Evolutionary conservation across 495 filamentous ascomycete species (phyloP), one percentile per base, ranked within the genome.

Genomic region (Xylaria flabelliformis): DNA sequence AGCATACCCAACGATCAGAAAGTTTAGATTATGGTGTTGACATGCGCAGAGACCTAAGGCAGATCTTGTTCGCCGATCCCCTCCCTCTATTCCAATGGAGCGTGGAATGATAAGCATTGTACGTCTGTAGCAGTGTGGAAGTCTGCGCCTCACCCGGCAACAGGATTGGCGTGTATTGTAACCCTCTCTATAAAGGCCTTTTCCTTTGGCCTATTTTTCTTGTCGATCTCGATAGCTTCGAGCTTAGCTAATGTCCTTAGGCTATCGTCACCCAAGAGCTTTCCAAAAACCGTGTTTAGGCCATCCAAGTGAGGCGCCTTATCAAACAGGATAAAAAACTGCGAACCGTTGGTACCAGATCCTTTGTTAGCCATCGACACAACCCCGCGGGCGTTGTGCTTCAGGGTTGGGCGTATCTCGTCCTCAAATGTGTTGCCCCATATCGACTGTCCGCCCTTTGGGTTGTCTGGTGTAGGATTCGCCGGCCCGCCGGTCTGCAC

Each of bases 321-420:
- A 59, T 91, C 94, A 80, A 95, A 94, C 8, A 90, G 88, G 63
- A 99, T 87, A 80, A 97, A 99, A 80, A 98, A 99, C 83, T 99
- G 96, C 73, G 92, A 94, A 19, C 94, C 95, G 80, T 99, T 99
- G 56, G 95, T 95, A 10, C 87, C 87, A 3, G 92, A 85, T 3
- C 92, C 91, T 75, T 93, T 93, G 76, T 97, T 97, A n/a, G 96
- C 96, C 96, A 99, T 97, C 56, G 91, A 91, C 17, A 97, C 86
- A 53, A 97, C 88, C 24, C 96, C 96, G 39, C 96, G 90, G 69
- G 90, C 88, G 81, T 95, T 94, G 81, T 98, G 97, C 67, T 90
- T 86, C 41, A 99, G 83, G 0, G 93, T 86, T 0, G 96, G 93
- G 36, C 91, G 89, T 74, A 98, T 96, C 84, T 99, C 96, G 82